phyloP scores from a whole-genome alignment of 179 eudicot genomes.

The Amaranthus tricolor region DNA sequence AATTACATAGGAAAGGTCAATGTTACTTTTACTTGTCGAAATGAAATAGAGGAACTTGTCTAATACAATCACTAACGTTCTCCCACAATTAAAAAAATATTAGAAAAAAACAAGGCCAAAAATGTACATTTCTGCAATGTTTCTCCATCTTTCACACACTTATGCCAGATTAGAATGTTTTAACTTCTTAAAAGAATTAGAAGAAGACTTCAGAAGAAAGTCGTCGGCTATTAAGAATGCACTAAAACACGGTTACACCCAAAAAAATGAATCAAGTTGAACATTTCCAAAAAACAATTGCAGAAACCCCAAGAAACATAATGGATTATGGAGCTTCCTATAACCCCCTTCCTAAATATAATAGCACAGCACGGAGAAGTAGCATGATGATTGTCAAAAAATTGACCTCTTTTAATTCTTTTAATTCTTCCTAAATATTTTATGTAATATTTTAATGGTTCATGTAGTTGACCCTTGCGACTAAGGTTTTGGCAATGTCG shows the following conservation, averaged over 20 bases:
- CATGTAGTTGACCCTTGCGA: too few relatives aligned
- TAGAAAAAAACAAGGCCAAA: neutral
- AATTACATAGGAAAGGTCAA: conserved; percentile 12
- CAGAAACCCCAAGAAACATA: neutral
- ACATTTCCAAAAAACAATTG: neutral
- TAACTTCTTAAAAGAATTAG: neutral
- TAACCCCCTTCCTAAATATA: neutral
- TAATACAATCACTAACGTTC: too few relatives aligned
- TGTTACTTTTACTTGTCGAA: neutral
- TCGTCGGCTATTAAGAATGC: neutral
- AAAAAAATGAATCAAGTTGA: neutral
- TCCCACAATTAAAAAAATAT: neutral
- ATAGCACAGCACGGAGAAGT: neutral
- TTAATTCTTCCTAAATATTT: neutral
- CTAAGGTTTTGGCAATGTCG: too few relatives aligned
- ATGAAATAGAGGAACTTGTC: neutral
- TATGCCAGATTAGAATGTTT: neutral
- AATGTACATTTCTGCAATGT: neutral
- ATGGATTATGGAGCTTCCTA: neutral
- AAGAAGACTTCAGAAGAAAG: neutral
- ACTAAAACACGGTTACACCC: neutral
- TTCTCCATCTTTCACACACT: neutral
- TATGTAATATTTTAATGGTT: too few relatives aligned
- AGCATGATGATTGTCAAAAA: neutral
- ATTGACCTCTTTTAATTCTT: neutral